phyloP scores from a whole-genome alignment of 768 basidiomycete species.

The Lanmaoa pseudosensibilis region DNA sequence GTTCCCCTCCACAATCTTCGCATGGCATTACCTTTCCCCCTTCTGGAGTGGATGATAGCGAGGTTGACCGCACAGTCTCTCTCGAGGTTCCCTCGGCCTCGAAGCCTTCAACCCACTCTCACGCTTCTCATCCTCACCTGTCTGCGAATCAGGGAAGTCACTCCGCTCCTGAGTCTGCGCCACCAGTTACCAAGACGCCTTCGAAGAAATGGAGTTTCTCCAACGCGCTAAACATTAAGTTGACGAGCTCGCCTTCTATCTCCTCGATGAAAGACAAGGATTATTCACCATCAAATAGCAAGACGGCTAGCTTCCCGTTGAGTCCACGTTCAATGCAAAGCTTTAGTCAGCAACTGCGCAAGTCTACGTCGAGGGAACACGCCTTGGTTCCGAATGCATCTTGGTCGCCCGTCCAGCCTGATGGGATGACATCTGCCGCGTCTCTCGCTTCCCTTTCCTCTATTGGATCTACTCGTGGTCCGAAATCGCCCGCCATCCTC shows the following conservation, averaged over 20 bases:
- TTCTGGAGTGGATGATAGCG: conserved; percentile 44
- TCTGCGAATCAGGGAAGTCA: conserved; percentile 38
- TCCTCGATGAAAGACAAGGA: conserved; percentile 52
- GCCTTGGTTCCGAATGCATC: conserved; percentile 49
- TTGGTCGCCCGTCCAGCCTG: conserved; percentile 72
- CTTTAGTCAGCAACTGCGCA: conserved; percentile 66
- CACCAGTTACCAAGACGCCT: conserved; percentile 66
- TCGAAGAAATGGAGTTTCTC: conserved; percentile 98
- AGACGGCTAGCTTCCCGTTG: conserved; percentile 57
- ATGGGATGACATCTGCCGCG: conserved; percentile 76
- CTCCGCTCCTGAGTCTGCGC: conserved; percentile 42
- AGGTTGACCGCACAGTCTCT: conserved; percentile 48
- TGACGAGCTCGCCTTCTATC: conserved; percentile 64
- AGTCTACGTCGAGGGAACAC: conserved; percentile 68
- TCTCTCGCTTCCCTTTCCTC: conserved; percentile 77
- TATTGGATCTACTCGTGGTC: conserved; percentile 59
- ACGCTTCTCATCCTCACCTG: conserved; percentile 40
- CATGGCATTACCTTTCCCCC: conserved; percentile 53
- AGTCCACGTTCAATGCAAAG: conserved; percentile 65
- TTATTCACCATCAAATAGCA: conserved; percentile 30
- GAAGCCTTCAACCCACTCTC: conserved; percentile 27
- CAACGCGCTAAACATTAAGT: conserved; percentile 75
- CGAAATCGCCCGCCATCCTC: conserved; percentile 42
- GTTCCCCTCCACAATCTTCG: conserved; percentile 65
- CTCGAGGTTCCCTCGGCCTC: conserved; percentile 48